Evolutionary conservation across 192 early-diverging fungal genomes (phyloP), one percentile per base, ranked within the genome.

Genomic region (Rhizophlyctis rosea): DNA sequence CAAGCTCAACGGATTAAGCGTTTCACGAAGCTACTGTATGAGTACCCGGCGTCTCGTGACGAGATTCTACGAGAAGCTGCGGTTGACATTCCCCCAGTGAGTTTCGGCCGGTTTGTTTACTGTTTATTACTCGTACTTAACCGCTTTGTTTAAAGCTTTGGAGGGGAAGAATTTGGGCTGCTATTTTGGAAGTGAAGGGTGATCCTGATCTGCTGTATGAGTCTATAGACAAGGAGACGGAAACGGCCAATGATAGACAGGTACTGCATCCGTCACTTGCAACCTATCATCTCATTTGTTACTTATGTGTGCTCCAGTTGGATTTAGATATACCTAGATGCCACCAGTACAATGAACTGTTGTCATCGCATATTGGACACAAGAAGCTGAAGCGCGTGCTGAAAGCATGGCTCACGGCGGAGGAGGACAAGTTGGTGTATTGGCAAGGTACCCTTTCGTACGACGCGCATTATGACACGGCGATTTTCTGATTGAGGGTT

Each of bases 391-490:
- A 55, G 25, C 34, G 57, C 14, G 16, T 59, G 16, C 24, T 59
- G 25, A 59, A 47, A 59, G 25, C 57, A 14, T 59, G 57, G 50
- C 61, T 59, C 4, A 50, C 48, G 11, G 49, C 59, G 54, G 82
- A 83, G 9, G 82, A 86, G 54, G 74, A 67, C 3, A 67, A 84
- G 36, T 49, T 74, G 18, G 90, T 90, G 18, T 92, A 92, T 65
- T 92, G 90, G 90, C 90, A 92, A 82, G 90, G 84, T 82, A 35
- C 25, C 47, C 14, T 61, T n/a, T n/a, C n/a, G 25, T 50, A 14
- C 18, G 54, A 27, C 48, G 14, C 49, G 16, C 11, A 11, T 18
- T 18, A 14, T 5, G 2, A 23, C 24, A 23, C 29, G 4, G 33
- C 47, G 9, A 68, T 47, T 53, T 25, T 57, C 2, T n/a, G 52